A percentile compares a stretch with the other conserved stretches of the same genome.
phyloP scores from a whole-genome alignment of 2,329 filamentous ascomycete species.

The Epichloe baconii region DNA sequence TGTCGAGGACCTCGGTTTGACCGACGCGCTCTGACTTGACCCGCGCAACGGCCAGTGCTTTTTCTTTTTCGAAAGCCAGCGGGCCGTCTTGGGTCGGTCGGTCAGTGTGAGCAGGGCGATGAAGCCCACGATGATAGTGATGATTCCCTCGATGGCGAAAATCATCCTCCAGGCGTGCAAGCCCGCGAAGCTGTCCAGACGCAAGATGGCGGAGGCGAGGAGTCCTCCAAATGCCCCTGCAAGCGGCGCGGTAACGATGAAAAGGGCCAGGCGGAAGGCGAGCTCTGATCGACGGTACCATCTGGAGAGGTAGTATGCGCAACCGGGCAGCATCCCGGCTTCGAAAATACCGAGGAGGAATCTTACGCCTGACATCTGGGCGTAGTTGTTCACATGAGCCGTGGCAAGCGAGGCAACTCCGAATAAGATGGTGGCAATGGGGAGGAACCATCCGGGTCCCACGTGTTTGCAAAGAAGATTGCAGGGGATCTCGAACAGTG shows the following conservation, averaged over 20 bases:
- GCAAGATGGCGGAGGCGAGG: conserved; percentile 50
- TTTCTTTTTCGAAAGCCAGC: conserved; percentile 53
- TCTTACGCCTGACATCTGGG: conserved; percentile 43
- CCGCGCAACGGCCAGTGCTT: conserved; percentile 50
- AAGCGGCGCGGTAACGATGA: conserved; percentile 57
- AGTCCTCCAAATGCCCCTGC: conserved; percentile 61
- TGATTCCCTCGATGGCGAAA: conserved; percentile 56
- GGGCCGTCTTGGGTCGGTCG: conserved; percentile 53
- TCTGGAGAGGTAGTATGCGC: conserved; percentile 58
- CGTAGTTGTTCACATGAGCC: conserved; percentile 46
- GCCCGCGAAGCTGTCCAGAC: conserved; percentile 42
- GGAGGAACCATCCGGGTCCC: conserved; percentile 61
- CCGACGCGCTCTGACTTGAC: conserved; percentile 56
- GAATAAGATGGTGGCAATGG: conserved; percentile 47
- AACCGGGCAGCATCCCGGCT: conserved; percentile 60
- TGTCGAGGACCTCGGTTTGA: conserved; percentile 49
- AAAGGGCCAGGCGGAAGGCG: conserved; percentile 52
- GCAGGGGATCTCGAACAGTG: conserved; percentile 57
- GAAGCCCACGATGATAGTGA: conserved; percentile 38
- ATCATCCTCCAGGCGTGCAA: conserved; percentile 54
- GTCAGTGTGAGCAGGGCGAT: conserved; percentile 52
- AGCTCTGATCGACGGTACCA: conserved; percentile 62
- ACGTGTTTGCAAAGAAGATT: conserved; percentile 59
- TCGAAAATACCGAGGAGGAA: conserved; percentile 59
- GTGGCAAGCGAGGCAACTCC: conserved; percentile 51